phyloP scores from a whole-genome alignment of 495 filamentous ascomycete species.

The Apodospora peruviana region DNA sequence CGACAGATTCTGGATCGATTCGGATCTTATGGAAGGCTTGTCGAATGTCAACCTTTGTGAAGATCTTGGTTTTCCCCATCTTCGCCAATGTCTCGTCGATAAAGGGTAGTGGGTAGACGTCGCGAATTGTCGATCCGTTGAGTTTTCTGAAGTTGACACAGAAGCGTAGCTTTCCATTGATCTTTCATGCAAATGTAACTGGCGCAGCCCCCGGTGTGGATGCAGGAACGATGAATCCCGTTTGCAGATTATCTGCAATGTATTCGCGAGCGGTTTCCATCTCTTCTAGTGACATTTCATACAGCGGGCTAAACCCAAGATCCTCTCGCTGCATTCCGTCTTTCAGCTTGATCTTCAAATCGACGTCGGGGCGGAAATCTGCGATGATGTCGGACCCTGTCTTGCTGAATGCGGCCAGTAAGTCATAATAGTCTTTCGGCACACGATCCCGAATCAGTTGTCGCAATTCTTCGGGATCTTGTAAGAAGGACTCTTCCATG shows the following conservation, averaged over 20 bases:
- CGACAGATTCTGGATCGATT: conserved; percentile 21
- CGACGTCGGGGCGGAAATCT: neutral
- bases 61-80: conserved; percentile 26
- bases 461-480: neutral
- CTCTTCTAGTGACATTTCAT: conserved; percentile 22
- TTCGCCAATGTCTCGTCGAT: conserved; percentile 38
- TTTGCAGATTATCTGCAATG: conserved; percentile 6
- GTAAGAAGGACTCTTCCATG: neutral
- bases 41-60: conserved; percentile 39
- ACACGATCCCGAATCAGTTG: neutral
- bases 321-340: neutral
- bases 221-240: conserved; percentile 6
- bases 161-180: conserved; percentile 27
- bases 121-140: conserved; percentile 38
- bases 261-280: conserved; percentile 12
- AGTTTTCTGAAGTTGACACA: conserved; percentile 42
- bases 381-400: neutral
- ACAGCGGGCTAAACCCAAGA: conserved; percentile 12
- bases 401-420: conserved; percentile 2
- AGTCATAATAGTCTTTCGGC: neutral
- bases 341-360: neutral
- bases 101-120: conserved; percentile 40
- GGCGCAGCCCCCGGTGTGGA: conserved; percentile 13
- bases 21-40: conserved; percentile 17
- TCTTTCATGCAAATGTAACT: conserved; percentile 34